Evolutionary conservation across 83 land plant species (phyloP).

Genomic region (Isoetes engelmannii): DNA sequence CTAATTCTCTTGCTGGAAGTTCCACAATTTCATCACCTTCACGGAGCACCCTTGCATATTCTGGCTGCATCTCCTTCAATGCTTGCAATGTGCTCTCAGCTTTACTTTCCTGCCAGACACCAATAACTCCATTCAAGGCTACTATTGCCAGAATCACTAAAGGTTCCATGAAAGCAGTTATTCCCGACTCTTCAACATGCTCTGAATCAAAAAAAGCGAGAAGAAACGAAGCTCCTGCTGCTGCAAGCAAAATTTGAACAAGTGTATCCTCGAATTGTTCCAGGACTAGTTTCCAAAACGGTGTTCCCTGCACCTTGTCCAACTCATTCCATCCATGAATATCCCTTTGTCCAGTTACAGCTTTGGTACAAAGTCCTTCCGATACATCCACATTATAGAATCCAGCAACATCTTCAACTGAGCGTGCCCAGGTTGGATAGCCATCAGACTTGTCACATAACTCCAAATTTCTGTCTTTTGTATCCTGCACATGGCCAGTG

Average conservation of each 20-base stretch:
- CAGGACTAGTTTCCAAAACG: conserved; percentile 57
- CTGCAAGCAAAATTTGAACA: conserved; percentile 68
- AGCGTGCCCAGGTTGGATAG: conserved; percentile 55
- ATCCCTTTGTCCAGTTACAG: conserved; percentile 44
- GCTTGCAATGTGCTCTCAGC: conserved; percentile 85
- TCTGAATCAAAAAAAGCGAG: conserved; percentile 46
- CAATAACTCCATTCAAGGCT: conserved; percentile 73
- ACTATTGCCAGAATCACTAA: conserved; percentile 66
- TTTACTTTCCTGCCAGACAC: conserved; percentile 89
- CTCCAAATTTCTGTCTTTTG: too few species aligned
- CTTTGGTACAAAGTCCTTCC: conserved; percentile 44
- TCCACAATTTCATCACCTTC: conserved; percentile 49
- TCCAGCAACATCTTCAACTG: conserved; percentile 53
- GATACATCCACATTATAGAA: conserved; percentile 43
- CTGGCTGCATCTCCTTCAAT: conserved; percentile 75
- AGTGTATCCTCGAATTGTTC: conserved; percentile 81
- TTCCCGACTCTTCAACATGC: conserved; percentile 37
- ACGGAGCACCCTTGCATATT: conserved; percentile 55
- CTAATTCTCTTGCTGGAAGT: conserved; percentile 75
- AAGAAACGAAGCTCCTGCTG: conserved; percentile 67
- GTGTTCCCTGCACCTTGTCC: conserved; percentile 46
- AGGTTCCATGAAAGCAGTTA: conserved; percentile 67
- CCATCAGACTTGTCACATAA: too few species aligned
- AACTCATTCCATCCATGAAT: conserved; percentile 75
- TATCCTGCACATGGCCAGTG: too few species aligned